Evolutionary conservation across 441 rosid species (phyloP), one percentile per base, ranked within the genome.

Genomic region (Dalechampia spathulata): DNA sequence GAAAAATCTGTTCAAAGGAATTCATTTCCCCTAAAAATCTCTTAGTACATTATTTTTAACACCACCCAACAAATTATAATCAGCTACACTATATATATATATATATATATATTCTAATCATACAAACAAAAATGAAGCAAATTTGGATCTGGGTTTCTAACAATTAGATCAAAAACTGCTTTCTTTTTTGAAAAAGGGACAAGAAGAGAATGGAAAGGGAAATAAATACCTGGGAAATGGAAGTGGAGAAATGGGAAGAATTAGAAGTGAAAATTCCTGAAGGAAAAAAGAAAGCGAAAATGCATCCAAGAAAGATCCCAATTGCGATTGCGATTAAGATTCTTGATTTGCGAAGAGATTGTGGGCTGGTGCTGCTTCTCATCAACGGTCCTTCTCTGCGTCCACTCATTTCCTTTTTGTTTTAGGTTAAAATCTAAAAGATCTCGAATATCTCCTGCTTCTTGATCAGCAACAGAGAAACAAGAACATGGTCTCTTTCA

Each of bases 211-310:
- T 14, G 3, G 32, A 26, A 37, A 2, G 7, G 40, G 3, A 41
- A 46, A 2, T n/a, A 9, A 7, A 28, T 34, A 68, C 73, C 74
- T 68, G 68, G 57, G 53, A 60, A 47, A 59, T 25, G 27, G 65
- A 64, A 28, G 30, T 43, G 28, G 62, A 39, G 58, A 55, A 19
- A 32, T 21, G 58, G 34, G 41, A 59, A 46, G 67, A 28, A 52
- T 17, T 42, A 63, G 66, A 65, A 20, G 40, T 16, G 69, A 72
- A 67, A 32, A 68, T 5, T 27, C 82, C 82, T 37, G 52, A 50
- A 53, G 82, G 79, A 57, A 52, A 71, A 44, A 63, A 44, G 54
- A 71, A 58, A 57, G 73, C 79, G 62, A 66, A 74, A 59, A 74
- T 34, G 65, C 75, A 73, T 20, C 82, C 82, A 14, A 77, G 9